Evolutionary conservation across 176 grass and related monocot genomes (phyloP).

Genomic region (Areca catechu): DNA sequence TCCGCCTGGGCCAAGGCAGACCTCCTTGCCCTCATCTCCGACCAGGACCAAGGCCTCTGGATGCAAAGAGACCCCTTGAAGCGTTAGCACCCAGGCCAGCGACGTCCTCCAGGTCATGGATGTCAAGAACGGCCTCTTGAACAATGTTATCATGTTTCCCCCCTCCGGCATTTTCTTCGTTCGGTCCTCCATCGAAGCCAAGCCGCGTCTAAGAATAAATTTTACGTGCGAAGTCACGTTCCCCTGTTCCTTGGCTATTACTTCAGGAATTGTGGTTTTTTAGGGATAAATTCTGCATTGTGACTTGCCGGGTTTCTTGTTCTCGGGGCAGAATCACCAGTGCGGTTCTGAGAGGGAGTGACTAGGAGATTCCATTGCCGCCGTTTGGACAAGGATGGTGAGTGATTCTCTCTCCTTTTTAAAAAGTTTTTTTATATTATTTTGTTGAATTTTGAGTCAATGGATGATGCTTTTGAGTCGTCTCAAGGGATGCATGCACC

Average conservation of each 20-base stretch:
- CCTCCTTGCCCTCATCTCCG: conserved; percentile 60
- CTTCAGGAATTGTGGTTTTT: conserved; percentile 1
- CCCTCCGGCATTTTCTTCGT: conserved; percentile 75
- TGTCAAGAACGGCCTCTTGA: conserved; percentile 34
- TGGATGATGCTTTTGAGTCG: too few species aligned
- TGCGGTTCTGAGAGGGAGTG: conserved; percentile 50
- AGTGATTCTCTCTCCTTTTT: conserved; percentile 8
- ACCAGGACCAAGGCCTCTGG: conserved; percentile 60
- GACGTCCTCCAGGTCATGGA: conserved; percentile 95
- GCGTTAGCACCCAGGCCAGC: conserved; percentile 68
- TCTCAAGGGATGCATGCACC: too few species aligned
- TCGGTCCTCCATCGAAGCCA: conserved; percentile 46
- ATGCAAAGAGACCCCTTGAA: conserved; percentile 51
- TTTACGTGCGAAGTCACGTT: conserved; percentile 31
- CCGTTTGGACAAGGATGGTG: conserved; percentile 97
- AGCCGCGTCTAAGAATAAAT: conserved; percentile 78
- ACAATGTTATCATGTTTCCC: conserved; percentile 94
- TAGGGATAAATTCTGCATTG: neutral
- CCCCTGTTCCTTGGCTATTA: neutral
- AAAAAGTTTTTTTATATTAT: neutral
- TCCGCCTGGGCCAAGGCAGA: conserved; percentile 42
- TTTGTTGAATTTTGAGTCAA: too few species aligned
- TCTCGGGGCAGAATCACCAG: conserved; percentile 56
- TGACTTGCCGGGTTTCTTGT: neutral
- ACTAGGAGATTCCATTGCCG: conserved; percentile 70